phyloP scores from a whole-genome alignment of 1,284 basidiomycete species.

The Naganishia albida region DNA sequence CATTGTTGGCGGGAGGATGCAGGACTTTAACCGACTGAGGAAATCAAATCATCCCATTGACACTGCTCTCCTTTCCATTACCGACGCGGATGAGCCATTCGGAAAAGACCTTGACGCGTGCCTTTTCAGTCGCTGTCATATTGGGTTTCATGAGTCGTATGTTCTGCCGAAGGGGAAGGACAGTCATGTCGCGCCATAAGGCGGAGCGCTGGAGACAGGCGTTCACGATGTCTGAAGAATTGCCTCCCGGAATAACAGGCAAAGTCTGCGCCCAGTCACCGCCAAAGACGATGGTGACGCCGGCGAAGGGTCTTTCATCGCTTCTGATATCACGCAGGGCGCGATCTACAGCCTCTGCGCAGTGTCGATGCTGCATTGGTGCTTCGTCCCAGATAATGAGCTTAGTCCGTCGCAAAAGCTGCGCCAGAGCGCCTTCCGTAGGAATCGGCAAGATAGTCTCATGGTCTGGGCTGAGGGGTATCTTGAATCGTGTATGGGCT shows the following conservation, averaged over 20 bases:
- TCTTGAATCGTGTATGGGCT: conserved; percentile 55
- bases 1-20: too few species aligned
- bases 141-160: too few species aligned
- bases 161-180: too few species aligned
- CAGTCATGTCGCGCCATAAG: not conserved
- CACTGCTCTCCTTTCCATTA: too few species aligned
- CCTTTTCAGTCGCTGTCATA: too few species aligned
- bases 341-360: not conserved
- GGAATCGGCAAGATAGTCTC: not conserved
- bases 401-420: not conserved
- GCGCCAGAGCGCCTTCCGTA: not conserved
- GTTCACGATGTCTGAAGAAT: not conserved
- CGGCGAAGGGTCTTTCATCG: not conserved
- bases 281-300: not conserved
- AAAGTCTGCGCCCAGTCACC: conserved; percentile 2
- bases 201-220: not conserved
- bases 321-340: not conserved
- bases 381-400: not conserved
- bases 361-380: not conserved
- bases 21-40: too few species aligned
- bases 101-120: too few species aligned
- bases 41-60: too few species aligned
- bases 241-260: not conserved
- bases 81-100: too few species aligned
- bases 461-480: conserved; percentile 40